Evolutionary conservation across 2,329 filamentous ascomycete genomes (phyloP), one percentile per base, ranked within the genome.

Genomic region (Penicillium brevicompactum): DNA sequence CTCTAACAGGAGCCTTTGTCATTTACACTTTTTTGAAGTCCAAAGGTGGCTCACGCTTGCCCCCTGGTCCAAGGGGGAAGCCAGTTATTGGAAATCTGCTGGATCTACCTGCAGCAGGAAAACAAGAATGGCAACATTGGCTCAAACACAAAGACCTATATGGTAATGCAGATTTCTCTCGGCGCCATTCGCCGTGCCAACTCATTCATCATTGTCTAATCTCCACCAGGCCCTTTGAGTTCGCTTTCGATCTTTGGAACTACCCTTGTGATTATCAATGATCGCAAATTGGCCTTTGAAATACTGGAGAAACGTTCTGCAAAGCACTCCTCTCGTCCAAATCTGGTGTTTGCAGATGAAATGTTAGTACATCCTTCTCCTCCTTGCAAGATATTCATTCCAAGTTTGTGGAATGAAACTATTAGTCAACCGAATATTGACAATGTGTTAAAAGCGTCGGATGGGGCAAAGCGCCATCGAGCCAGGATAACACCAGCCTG

Each of bases 201-300:
- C 14, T 34, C 14, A 18, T 21, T 13, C 9, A 2, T 27, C 22
- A 27, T 41, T 40, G 27, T 7, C 41, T 49, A 16, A 51, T 11
- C 9, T 8, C 9, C 11, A n/a, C 16, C 45, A 56, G 60, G 60
- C 4, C 63, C 67, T 2, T 57, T 72, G 30, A 68, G 74, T 53
- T 78, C 75, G 4, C 56, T 80, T 4, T 78, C 70, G 0, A 66
- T 74, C 13, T 57, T 80, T 27, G 77, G 78, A 0, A 69, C 75
- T 40, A 76, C 75, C 0, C 65, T 79, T 4, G 60, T 80, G 9
- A 65, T 80, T 14, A 57, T 80, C 6, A 75, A 78, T 51, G 75
- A 76, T 42, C 46, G 59, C 2, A 55, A 67, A 0, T 54, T 74
- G 0, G 75, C 74, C 0, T 57, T 69, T 4, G 74, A 79, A 14